phyloP scores from a whole-genome alignment of 805 yeast species.

The Spencermartinsiella europaea region DNA sequence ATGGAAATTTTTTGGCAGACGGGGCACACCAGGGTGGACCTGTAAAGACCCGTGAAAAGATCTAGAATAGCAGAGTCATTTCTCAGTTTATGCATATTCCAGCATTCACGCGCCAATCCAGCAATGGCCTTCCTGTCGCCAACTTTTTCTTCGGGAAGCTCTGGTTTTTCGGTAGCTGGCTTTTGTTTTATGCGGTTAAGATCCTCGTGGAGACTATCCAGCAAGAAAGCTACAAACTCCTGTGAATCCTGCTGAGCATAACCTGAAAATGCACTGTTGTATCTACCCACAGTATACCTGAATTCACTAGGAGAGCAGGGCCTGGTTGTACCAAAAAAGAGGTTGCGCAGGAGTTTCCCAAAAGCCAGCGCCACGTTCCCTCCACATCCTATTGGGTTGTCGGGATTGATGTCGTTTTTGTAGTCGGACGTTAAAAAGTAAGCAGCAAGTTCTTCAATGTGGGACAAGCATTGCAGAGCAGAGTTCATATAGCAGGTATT shows the following conservation, averaged over 20 bases:
- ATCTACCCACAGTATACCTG: conserved; percentile 71
- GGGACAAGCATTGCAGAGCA: conserved; percentile 81
- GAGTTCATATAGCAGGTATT: conserved; percentile 95
- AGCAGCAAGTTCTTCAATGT: conserved; percentile 73
- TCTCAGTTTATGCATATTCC: conserved; percentile 73
- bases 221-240: conserved; percentile 79
- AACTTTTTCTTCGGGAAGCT: conserved; percentile 55
- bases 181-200: conserved; percentile 75
- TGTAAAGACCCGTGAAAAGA: conserved; percentile 83
- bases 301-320: conserved; percentile 63
- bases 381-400: conserved; percentile 79
- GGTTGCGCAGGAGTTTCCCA: conserved; percentile 57
- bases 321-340: conserved; percentile 37
- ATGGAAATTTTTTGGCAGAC: conserved; percentile 71
- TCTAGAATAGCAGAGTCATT: conserved; percentile 84
- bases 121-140: conserved; percentile 43
- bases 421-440: conserved; percentile 59
- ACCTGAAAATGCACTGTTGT: conserved; percentile 71
- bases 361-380: conserved; percentile 80
- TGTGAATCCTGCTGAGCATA: conserved; percentile 91
- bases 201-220: conserved; percentile 91
- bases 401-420: conserved; percentile 59
- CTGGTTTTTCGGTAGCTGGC: conserved; percentile 88
- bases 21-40: conserved; percentile 87
- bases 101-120: conserved; percentile 66